Conservation (phyloP, 2,329 filamentous ascomycete species). For the Aureobasidium mangrovei region DNA sequence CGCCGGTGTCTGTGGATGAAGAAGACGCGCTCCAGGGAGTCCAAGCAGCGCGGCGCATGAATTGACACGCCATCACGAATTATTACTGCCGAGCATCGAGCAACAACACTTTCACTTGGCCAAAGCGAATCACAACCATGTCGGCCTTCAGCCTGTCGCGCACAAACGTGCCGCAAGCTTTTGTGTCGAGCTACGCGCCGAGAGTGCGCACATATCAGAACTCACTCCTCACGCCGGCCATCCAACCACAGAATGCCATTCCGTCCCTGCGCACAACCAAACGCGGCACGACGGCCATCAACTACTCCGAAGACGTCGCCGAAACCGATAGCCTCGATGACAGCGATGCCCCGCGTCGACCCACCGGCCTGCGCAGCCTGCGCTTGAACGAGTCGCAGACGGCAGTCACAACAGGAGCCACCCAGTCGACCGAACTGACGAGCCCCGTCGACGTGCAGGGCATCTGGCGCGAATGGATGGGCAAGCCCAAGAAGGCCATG, state of each 20-base stretch:
- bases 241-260: constrained; percentile 60
- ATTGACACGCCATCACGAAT: constrained; percentile 1
- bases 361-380: constrained; percentile 75
- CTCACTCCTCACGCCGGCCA: constrained; percentile 69
- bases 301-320: constrained; percentile 85
- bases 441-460: constrained; percentile 77
- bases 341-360: constrained; percentile 57
- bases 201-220: constrained; percentile 86
- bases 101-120: constrained; percentile 3
- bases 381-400: constrained; percentile 59
- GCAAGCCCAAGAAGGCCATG: constrained; percentile 49
- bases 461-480: constrained; percentile 94
- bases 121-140: constrained; percentile 22
- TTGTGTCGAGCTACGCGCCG: constrained; percentile 84
- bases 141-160: constrained; percentile 25
- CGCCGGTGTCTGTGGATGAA: neutral
- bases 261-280: constrained; percentile 76
- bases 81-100: neutral
- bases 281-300: constrained; percentile 90
- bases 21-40: neutral
- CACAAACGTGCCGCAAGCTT: constrained; percentile 65
- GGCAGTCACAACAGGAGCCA: constrained; percentile 56
- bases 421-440: constrained; percentile 72
- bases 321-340: constrained; percentile 69
- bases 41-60: neutral